phyloP scores from a whole-genome alignment of 2,329 filamentous ascomycete species.

The Fusarium sp. region DNA sequence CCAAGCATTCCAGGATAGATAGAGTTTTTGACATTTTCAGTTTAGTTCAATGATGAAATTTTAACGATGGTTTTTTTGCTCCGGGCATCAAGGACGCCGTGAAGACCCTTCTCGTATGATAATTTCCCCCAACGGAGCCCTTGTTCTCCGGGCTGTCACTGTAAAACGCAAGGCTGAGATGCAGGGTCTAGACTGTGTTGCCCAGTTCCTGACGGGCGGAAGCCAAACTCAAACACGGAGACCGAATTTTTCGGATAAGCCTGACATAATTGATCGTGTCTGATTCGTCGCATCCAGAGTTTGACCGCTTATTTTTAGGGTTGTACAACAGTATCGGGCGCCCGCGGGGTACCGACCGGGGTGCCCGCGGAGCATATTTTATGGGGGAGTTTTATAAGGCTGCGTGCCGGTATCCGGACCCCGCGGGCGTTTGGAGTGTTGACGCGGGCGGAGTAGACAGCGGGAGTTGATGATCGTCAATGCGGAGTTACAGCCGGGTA shows the following conservation, averaged over 20 bases:
- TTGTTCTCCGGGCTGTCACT: not conserved
- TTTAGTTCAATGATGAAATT: not conserved
- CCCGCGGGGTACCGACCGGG: conserved; percentile 2
- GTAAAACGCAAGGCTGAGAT: not conserved
- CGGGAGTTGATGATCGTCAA: not conserved
- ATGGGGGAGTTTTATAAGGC: not conserved
- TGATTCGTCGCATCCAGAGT: not conserved
- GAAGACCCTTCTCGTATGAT: not conserved
- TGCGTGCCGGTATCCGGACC: not conserved
- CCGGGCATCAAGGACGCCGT: not conserved
- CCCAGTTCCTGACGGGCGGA: not conserved
- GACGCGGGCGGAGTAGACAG: not conserved
- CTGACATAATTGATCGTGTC: too few species aligned
- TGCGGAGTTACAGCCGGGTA: not conserved
- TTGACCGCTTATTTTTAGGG: not conserved
- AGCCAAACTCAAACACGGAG: not conserved
- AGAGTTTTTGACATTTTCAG: not conserved
- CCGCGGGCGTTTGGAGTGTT: not conserved
- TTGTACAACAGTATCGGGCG: not conserved
- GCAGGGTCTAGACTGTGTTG: not conserved
- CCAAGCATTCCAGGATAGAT: not conserved
- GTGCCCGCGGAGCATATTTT: not conserved
- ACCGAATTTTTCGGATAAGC: not conserved
- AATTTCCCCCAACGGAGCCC: not conserved
- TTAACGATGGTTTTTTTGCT: not conserved